Percentiles rank a stretch among this genome's conserved stretches.
These are phyloP conservation scores for Tetracentron sinense DNA, from an alignment of 164 flowering plant species.

Conservation along the genomic window DNA sequence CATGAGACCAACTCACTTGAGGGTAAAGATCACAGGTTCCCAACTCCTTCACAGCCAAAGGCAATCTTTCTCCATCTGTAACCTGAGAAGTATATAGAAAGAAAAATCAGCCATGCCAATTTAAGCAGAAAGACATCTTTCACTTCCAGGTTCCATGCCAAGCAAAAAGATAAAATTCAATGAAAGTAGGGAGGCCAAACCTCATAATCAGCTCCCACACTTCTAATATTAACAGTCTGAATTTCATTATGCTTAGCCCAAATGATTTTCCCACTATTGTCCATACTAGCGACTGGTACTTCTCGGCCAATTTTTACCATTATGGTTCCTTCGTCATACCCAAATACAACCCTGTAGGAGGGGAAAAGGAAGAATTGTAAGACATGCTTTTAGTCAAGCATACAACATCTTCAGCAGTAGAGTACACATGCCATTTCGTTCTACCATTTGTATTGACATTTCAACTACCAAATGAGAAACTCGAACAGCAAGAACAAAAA, in stretches of 20 bases:
- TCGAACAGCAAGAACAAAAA: no score
- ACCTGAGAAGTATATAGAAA: constrained; percentile 42
- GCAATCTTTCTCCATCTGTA: constrained; percentile 94
- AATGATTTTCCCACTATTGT: constrained; percentile 88
- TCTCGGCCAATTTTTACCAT: constrained; percentile 94
- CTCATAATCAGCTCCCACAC: constrained; percentile 94
- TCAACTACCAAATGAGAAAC: no score
- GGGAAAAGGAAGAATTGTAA: no score
- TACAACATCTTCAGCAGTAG: no score
- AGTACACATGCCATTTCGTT: no score
- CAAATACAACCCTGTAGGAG: constrained; percentile 79
- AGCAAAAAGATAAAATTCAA: not conserved
- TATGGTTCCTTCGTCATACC: constrained; percentile 96
- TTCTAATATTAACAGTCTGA: constrained; percentile 90
- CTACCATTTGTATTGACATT: no score
- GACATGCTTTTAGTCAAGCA: no score
- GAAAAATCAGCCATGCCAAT: constrained; percentile 1
- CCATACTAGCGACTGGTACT: constrained; percentile 98
- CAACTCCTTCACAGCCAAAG: constrained; percentile 92
- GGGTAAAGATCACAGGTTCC: constrained; percentile 98
- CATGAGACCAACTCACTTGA: constrained; percentile 52
- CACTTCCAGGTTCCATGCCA: not conserved
- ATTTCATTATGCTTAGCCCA: constrained; percentile 99
- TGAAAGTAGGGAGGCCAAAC: constrained; percentile 27
- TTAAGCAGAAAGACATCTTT: not conserved